Evolutionary conservation across 2,329 filamentous ascomycete species (phyloP), one percentile per base, ranked within the genome.

Genomic region (Ophiostoma novo-ulmi): DNA sequence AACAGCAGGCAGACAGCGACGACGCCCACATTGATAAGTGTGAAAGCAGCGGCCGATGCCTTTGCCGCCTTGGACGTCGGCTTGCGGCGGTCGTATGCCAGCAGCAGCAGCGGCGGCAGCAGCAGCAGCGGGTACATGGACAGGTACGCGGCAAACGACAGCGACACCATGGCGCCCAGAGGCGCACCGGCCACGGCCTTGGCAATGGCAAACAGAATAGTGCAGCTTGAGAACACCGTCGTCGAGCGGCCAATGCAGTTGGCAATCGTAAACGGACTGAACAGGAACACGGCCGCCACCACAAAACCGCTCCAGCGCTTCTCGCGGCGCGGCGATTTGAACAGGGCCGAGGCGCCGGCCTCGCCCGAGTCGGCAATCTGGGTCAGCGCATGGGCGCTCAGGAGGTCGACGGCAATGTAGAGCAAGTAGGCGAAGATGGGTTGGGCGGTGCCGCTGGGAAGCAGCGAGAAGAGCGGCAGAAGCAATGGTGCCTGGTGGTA

Each of bases 261-360:
- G 64, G 93, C 88, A 72, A 99, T 88, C 1, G 94, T 97, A 78
- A 97, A 97, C 0, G 95, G 95, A 78, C 96, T 98, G 81, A 98
- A 94, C 2, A 99, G 86, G 78, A 92, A 98, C 90, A 91, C 88
- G 73, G 94, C 92, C 69, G 91, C 93, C 74, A 97, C 86, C 2
- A 90, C 87, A 71, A 89, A 82, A 38, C 91, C 89, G 72, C 87
- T 89, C 88, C 92, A 96, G 79, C 84, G 85, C 77, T 91, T 89
- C 69, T 88, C 84, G 75, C 89, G 90, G 72, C 94, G 87, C 66
- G 91, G 87, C 0, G 94, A 97, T n/a, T 85, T 87, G 77, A 93
- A 97, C 5, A 90, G 83, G 67, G 85, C 88, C 67, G 92, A 91
- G n/a, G 86, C 85, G 3, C 88, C 85, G 35, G 93, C 88, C 77